phyloP scores from a whole-genome alignment of 106 monocot species.

The Acorus calamus region DNA sequence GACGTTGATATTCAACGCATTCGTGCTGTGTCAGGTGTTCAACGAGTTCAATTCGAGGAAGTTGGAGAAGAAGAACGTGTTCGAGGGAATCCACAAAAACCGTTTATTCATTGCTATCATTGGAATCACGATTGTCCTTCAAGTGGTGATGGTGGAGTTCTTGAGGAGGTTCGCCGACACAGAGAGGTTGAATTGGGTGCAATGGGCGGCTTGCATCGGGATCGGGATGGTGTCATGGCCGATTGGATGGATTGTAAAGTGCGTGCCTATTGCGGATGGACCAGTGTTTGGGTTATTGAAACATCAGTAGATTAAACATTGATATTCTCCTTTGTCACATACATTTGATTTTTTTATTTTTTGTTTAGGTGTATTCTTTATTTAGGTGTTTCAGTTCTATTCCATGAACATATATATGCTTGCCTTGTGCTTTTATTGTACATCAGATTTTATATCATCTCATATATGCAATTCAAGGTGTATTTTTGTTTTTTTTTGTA shows the following conservation, averaged over 20 bases:
- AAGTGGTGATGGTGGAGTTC: conserved; percentile 48
- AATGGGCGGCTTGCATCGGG: conserved; percentile 33
- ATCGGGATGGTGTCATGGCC: conserved; percentile 36
- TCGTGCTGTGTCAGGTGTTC: conserved; percentile 43
- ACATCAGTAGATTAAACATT: not conserved
- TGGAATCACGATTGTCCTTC: conserved; percentile 22
- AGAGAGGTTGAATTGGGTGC: conserved; percentile 23
- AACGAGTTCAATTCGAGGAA: conserved; percentile 51
- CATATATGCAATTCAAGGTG: too few relatives aligned
- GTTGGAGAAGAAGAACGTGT: conserved; percentile 44
- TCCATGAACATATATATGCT: too few relatives aligned
- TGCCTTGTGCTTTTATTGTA: too few relatives aligned
- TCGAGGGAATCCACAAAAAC: conserved; percentile 27
- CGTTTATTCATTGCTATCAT: conserved; percentile 38
- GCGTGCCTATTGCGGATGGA: conserved; percentile 18
- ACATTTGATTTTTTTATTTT: too few relatives aligned
- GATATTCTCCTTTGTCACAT: too few relatives aligned
- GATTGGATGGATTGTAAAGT: conserved; percentile 35
- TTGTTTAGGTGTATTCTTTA: too few relatives aligned
- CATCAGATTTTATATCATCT: too few relatives aligned
- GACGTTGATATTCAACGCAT: conserved; percentile 34
- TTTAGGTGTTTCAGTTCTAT: too few relatives aligned
- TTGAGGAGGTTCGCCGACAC: conserved; percentile 33
- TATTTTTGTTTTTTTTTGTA: too few relatives aligned
- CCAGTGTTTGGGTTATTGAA: not conserved